Percentiles rank a stretch among this genome's conserved stretches.
These are phyloP conservation scores for Pseudodiploospora longispora DNA, from an alignment of 2,329 filamentous ascomycete species.

Conservation along the genomic window DNA sequence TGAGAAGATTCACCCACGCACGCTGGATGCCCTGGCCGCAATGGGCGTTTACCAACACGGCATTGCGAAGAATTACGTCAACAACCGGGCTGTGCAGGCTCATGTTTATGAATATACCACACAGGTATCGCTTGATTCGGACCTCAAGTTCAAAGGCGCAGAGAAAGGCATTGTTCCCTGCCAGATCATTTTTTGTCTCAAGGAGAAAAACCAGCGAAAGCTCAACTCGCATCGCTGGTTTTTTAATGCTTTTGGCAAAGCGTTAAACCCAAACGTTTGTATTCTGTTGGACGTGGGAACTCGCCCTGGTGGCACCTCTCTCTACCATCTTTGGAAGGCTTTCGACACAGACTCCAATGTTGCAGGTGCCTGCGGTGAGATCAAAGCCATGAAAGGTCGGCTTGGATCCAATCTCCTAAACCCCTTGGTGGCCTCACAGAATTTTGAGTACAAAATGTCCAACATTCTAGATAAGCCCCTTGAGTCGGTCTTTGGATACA, in stretches of 20 bases:
- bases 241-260: slow-evolving; percentile 93
- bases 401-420: slow-evolving; percentile 79
- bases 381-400: slow-evolving; percentile 92
- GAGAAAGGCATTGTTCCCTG: slow-evolving; percentile 98
- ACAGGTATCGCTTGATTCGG: slow-evolving; percentile 89
- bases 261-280: slow-evolving; percentile 91
- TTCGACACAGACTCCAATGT: slow-evolving; percentile 98
- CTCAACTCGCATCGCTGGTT: slow-evolving; percentile 98
- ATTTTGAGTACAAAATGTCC: slow-evolving; percentile 99
- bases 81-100: slow-evolving; percentile 87
- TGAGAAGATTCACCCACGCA: slow-evolving; percentile 81
- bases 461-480: slow-evolving; percentile 97
- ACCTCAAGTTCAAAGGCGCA: slow-evolving; percentile 96
- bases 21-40: slow-evolving; percentile 86
- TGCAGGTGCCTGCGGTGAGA: slow-evolving; percentile 92
- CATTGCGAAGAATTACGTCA: slow-evolving; percentile 97
- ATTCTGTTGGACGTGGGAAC: slow-evolving; percentile 96
- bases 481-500: slow-evolving; percentile 96
- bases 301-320: slow-evolving; percentile 74
- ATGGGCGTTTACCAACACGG: slow-evolving; percentile 98
- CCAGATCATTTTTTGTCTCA: slow-evolving; percentile 97
- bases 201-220: slow-evolving; percentile 96
- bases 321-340: slow-evolving; percentile 99
- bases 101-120: slow-evolving; percentile 99
- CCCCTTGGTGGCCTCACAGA: slow-evolving; percentile 90